Percentiles rank a stretch among this genome's conserved stretches.
Evolutionary conservation across 129 eudicot genomes (phyloP).

Genomic region (Artemisia argyi): DNA sequence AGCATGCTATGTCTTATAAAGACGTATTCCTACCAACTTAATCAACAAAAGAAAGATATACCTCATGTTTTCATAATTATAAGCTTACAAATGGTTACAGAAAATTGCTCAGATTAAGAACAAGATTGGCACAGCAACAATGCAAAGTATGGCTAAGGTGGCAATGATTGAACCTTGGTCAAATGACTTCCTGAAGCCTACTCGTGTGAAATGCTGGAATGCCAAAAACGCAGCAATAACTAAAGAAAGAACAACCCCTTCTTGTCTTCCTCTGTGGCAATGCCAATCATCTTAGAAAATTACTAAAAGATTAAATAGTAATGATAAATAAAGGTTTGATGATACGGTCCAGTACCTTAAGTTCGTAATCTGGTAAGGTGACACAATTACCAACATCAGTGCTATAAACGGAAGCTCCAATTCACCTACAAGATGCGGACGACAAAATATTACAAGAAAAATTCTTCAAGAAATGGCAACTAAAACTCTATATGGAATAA

Average conservation of each 20-base stretch:
- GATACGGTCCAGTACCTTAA: conserved; percentile 54
- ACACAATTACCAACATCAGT: conserved; percentile 57
- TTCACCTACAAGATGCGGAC: conserved; percentile 55
- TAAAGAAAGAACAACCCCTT: conserved; percentile 71
- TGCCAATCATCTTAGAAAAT: conserved; percentile 14
- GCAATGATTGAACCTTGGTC: conserved; percentile 86
- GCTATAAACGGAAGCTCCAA: conserved; percentile 87
- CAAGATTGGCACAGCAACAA: conserved; percentile 66
- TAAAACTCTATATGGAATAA: neutral
- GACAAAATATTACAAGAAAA: neutral
- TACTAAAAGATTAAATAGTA: neutral
- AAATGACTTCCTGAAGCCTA: conserved; percentile 67
- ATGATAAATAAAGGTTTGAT: neutral
- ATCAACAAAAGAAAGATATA: conserved; percentile 10
- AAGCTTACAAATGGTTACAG: conserved; percentile 8
- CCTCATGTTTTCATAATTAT: neutral
- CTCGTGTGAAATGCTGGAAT: conserved; percentile 79
- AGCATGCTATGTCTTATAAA: neutral
- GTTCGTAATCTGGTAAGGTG: conserved; percentile 69
- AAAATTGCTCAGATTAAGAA: conserved; percentile 47
- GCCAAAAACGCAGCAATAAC: conserved; percentile 72
- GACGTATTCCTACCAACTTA: conserved; percentile 11
- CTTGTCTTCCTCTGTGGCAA: conserved; percentile 73
- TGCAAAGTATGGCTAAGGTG: conserved; percentile 69
- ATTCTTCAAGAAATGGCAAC: neutral